These are phyloP conservation scores for Termitomyces sp. DNA, from an alignment of 768 basidiomycete species.

Conservation along the genomic window DNA sequence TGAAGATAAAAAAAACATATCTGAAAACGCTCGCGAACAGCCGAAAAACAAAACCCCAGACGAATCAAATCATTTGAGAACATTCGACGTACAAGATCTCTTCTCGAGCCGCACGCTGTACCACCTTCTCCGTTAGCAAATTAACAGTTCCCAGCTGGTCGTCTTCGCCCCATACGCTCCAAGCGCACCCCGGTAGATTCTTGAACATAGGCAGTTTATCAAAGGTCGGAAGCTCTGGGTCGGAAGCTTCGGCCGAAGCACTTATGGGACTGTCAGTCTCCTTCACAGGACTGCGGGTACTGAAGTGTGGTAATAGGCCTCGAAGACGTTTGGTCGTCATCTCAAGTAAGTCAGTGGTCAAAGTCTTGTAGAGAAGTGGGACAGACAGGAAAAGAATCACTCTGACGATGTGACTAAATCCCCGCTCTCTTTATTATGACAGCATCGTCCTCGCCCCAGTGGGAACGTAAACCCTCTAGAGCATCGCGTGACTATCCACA, in stretches of 20 bases:
- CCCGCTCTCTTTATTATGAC: background rate
- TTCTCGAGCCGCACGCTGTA: conserved; percentile 48
- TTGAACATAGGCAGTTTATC: conserved; percentile 41
- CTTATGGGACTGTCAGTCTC: background rate
- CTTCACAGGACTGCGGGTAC: conserved; percentile 3
- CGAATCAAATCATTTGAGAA: background rate
- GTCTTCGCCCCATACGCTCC: conserved; percentile 60
- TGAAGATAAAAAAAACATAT: background rate
- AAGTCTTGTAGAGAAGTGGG: background rate
- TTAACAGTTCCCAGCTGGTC: conserved; percentile 68
- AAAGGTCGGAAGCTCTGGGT: conserved; percentile 23
- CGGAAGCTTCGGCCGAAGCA: background rate
- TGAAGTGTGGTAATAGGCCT: conserved; percentile 22
- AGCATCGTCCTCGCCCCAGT: background rate
- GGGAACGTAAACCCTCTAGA: background rate
- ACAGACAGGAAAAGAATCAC: background rate
- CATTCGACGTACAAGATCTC: conserved; percentile 39
- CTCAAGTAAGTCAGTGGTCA: conserved; percentile 1
- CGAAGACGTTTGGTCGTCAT: conserved; percentile 26
- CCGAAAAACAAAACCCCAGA: background rate
- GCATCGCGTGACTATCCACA: background rate
- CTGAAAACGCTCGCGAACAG: background rate
- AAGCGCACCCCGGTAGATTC: conserved; percentile 58
- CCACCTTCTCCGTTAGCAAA: conserved; percentile 56
- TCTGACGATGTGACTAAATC: background rate